Evolutionary conservation across 176 grass and related monocot species (phyloP).

Genomic region (Musa itinerans): DNA sequence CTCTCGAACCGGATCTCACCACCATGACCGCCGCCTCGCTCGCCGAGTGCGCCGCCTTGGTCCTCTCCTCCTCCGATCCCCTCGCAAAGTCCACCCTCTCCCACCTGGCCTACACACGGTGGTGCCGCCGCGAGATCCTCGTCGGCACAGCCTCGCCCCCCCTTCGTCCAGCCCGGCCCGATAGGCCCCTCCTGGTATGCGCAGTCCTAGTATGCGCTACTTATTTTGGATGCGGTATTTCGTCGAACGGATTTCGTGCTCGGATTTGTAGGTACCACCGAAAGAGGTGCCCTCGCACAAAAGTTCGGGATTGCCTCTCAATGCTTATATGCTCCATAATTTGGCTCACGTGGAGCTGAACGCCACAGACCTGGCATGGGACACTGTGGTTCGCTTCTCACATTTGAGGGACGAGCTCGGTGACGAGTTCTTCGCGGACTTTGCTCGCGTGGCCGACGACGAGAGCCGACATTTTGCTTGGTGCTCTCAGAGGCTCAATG

Average conservation of each 20-base stretch:
- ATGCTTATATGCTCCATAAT: constrained; percentile 92
- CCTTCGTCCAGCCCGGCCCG: constrained; percentile 42
- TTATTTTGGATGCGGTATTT: constrained; percentile 17
- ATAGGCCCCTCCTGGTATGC: constrained; percentile 52
- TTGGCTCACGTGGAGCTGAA: constrained; percentile 93
- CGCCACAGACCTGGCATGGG: constrained; percentile 88
- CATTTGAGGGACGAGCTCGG: constrained; percentile 46
- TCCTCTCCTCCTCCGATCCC: constrained; percentile 69
- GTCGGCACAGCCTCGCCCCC: constrained; percentile 37
- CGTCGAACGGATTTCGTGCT: constrained; percentile 10
- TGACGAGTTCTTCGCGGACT: constrained; percentile 70
- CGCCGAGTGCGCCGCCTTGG: constrained; percentile 53
- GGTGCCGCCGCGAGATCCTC: constrained; percentile 30
- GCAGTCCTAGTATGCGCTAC: not conserved
- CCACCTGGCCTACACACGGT: constrained; percentile 64
- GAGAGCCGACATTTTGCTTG: constrained; percentile 87
- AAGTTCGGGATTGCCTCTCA: constrained; percentile 64
- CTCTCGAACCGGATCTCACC: not conserved
- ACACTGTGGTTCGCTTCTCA: constrained; percentile 85
- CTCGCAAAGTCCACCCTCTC: constrained; percentile 55
- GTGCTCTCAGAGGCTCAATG: constrained; percentile 73
- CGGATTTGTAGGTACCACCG: constrained; percentile 43
- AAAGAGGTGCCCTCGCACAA: constrained; percentile 78
- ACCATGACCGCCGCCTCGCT: constrained; percentile 27
- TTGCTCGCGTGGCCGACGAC: constrained; percentile 77